phyloP scores from a whole-genome alignment of 768 basidiomycete species.

The Macrolepiota albuminosa region DNA sequence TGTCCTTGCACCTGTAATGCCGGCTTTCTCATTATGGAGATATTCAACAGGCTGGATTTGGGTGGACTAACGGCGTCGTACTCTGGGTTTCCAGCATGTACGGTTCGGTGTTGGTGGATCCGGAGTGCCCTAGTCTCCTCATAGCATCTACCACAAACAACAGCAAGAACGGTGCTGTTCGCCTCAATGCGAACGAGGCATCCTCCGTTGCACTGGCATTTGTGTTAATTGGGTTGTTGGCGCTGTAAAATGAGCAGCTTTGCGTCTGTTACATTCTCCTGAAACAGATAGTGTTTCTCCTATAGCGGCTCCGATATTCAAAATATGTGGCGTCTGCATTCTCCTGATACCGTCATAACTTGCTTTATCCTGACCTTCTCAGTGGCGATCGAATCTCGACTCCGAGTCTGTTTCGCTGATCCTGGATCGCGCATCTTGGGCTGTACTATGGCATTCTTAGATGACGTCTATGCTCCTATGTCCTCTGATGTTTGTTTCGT shows the following conservation, averaged over 20 bases:
- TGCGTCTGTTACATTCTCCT: not conserved
- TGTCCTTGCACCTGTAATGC: constrained; percentile 9
- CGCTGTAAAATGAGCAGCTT: not conserved
- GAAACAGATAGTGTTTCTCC: not conserved
- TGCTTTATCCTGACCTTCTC: not conserved
- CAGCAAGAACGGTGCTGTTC: constrained; percentile 12
- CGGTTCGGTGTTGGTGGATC: constrained; percentile 53
- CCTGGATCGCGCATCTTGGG: not conserved
- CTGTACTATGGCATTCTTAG: not conserved
- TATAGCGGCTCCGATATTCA: not conserved
- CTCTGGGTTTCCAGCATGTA: constrained; percentile 72
- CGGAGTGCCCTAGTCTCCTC: constrained; percentile 53
- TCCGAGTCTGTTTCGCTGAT: not conserved
- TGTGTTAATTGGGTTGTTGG: not conserved
- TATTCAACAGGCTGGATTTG: constrained; percentile 59
- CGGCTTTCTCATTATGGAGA: not conserved
- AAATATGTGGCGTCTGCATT: not conserved
- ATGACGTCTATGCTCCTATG: not conserved
- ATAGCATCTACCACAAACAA: constrained; percentile 17
- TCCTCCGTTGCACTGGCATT: not conserved
- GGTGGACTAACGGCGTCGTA: constrained; percentile 84
- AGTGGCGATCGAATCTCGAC: not conserved
- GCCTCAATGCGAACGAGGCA: constrained; percentile 1
- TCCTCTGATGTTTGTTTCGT: not conserved
- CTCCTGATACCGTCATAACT: not conserved